phyloP scores from a whole-genome alignment of 257 asterid species.

The Solanum sitiens region DNA sequence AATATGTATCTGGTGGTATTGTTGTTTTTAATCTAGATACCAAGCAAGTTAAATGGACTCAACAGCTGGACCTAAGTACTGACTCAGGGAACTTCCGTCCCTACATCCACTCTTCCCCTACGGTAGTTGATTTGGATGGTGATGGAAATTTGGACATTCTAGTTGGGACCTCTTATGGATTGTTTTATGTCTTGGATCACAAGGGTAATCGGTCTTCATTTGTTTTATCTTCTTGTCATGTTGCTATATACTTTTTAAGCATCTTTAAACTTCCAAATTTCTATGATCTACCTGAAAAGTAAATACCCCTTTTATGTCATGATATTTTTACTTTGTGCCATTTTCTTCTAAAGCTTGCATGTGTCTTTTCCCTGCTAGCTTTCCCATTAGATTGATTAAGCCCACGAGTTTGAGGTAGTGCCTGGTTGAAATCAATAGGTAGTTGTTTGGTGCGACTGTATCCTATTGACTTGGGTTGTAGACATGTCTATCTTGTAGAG shows the following conservation, averaged over 20 bases:
- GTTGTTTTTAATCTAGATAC: conserved; percentile 94
- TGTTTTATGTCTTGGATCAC: conserved; percentile 96
- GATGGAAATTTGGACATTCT: conserved; percentile 97
- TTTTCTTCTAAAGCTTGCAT: not conserved
- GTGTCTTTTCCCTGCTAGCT: not conserved
- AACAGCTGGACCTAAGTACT: conserved; percentile 77
- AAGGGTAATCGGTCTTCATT: conserved; percentile 38
- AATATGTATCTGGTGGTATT: conserved; percentile 95
- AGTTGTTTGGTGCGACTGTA: not conserved
- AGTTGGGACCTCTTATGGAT: conserved; percentile 94
- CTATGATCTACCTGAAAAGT: not conserved
- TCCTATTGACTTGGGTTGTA: not conserved
- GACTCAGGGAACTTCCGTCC: conserved; percentile 80
- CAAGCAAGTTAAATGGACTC: conserved; percentile 89
- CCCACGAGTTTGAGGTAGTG: not conserved
- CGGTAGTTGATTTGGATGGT: conserved; percentile 96
- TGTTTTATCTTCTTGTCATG: not conserved
- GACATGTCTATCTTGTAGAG: not conserved
- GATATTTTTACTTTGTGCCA: not conserved
- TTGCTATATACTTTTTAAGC: not conserved
- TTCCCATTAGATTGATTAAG: not conserved
- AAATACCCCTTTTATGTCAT: not conserved
- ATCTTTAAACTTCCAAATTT: not conserved
- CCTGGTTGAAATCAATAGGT: not conserved
- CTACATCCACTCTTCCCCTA: conserved; percentile 90